Evolutionary conservation across 352 stramenopile genomes (phyloP), one percentile per base, ranked within the genome.

Genomic region (Phytopythium montanum): DNA sequence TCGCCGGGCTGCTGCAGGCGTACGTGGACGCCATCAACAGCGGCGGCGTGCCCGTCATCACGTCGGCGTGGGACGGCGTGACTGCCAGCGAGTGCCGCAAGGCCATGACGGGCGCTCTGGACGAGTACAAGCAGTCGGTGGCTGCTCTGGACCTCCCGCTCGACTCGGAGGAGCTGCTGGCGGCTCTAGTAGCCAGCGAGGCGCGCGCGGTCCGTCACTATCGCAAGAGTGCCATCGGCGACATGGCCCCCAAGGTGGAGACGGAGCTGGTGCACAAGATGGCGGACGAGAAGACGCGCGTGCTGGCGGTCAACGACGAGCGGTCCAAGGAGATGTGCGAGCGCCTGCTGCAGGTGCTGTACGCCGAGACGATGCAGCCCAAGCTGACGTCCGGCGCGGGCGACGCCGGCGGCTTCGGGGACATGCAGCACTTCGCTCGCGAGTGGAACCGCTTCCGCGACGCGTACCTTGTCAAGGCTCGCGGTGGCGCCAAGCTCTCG

Each of bases 11-110:
- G 49, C 57, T 92, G n/a, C 75, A 88, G 42, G 75, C 84, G 3
- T 96, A 95, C 59, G 86, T 95, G 26, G 79, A 85, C 31, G 85
- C 87, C 7, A 90, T 92, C 51, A 94, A 95, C 73, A 85, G 96
- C 68, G 78, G 96, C 28, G 83, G 85, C 29, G 85, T 96, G 38
- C 88, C 88, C 1, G 85, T 92, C 29, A 96, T 96, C 59, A 88
- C 81, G 14, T 93, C 81, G 10, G 88, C 88, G 14, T 96, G 88
- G 88, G 83, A 95, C 54, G 81, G 81, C 19, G 85, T 96, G 34
- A 92, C 85, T 31, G 79, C 75, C 2, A 90, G 76, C 51, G 85
- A 96, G 61, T 92, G 81, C 60, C 79, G 81, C 29, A 93, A 94
- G 62, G 85, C 85, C 9, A 81, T 90, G 64, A 73, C 64, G 31